Evolutionary conservation across 2,329 filamentous ascomycete genomes (phyloP), one percentile per base, ranked within the genome.

Genomic region (Huntiella moniliformis): DNA sequence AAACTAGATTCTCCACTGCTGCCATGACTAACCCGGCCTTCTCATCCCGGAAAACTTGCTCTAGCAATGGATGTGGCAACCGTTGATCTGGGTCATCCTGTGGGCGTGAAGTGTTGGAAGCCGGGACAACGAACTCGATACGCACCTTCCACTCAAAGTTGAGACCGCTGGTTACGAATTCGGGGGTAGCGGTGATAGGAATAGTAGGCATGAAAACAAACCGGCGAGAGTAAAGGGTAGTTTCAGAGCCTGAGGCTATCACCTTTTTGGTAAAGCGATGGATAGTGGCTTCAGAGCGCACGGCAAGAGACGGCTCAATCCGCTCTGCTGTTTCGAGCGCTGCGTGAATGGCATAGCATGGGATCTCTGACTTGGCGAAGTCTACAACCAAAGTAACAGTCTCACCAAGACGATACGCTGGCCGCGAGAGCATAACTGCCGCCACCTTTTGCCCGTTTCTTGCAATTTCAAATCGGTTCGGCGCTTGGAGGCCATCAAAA

Each of bases 401-500:
- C 60, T 98, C 91, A 49, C 91, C 91, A 1, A 98, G 68, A 38
- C 87, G 74, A 63, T 92, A 95, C 1, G 87, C 78, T 0, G 91
- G 85, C 7, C 91, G 77, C 4, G 87, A 82, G 31, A 98, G 71
- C 62, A 87, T 86, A 46, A 98, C 75, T 4, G 92, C 84, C 2
- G 83, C 88, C 10, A 98, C 87, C n/a, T 79, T 79, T 47, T 79
- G 78, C n/a, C 87, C 87, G 56, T 86, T 87, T 11, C 88, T 81
- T 10, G 88, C 80, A 58, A 98, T 96, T 57, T 94, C 87, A 58
- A 96, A 98, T 35, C 86, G 78, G 56, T 94, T 95, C n/a, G 80
- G 74, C 56, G 82, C 87, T 54, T 85, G 79, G 33, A 79, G 77
- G n/a, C 74, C 72, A 38, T 74, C 70, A 2, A 67, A 67, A 0